Conservation (phyloP, 495 filamentous ascomycete genomes). For the Chaetomidium leptoderma region DNA sequence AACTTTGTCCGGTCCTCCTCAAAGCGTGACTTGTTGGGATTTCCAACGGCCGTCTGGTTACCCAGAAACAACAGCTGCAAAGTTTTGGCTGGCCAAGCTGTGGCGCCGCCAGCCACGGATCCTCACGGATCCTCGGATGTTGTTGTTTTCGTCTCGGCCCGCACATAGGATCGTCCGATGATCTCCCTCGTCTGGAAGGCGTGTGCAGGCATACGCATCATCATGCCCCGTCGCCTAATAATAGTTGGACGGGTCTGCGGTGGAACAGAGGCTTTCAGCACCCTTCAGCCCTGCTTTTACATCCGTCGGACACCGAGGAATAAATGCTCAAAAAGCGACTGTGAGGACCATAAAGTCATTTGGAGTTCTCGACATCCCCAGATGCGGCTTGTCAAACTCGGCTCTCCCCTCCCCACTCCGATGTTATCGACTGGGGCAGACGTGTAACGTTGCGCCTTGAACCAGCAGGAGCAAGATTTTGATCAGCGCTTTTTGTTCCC, state of each 20-base stretch:
- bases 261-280: neutral
- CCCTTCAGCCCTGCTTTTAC: too few relatives aligned
- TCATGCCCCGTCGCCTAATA: neutral
- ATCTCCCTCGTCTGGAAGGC: neutral
- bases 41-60: too few relatives aligned
- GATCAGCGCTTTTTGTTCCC: slow-evolving; percentile 10
- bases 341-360: neutral
- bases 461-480: slow-evolving; percentile 4
- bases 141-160: neutral
- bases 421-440: slow-evolving; percentile 3
- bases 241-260: neutral
- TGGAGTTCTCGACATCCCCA: neutral
- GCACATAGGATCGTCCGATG: neutral
- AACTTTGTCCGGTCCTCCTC: neutral
- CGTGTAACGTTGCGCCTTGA: slow-evolving; percentile 33
- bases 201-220: neutral
- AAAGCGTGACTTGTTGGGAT: too few relatives aligned
- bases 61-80: too few relatives aligned
- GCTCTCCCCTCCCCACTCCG: neutral
- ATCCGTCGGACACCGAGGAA: too few relatives aligned
- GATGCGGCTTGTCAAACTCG: neutral
- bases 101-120: too few relatives aligned
- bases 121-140: neutral
- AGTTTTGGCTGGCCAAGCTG: neutral
- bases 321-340: too few relatives aligned